Conservation (phyloP, 1,284 basidiomycete species). For the Volvariella volvacea region DNA sequence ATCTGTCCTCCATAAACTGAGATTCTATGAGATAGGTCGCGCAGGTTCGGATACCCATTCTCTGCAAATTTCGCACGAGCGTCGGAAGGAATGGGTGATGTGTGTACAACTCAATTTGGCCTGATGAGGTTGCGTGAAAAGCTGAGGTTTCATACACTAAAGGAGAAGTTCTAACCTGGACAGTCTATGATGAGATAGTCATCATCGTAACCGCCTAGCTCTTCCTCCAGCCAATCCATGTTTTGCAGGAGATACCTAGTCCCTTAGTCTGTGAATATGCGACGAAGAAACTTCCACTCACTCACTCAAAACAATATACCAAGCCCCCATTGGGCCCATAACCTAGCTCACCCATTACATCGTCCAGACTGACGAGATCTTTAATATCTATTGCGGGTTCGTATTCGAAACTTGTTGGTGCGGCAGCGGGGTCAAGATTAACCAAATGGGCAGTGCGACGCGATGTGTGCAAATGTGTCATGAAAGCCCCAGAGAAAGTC, state of each 20-base stretch:
- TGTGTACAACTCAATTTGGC: slow-evolving; percentile 98
- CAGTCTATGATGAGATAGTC: slow-evolving; percentile 99
- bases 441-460: slow-evolving; percentile 89
- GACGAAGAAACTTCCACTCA: slow-evolving; percentile 34
- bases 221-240: slow-evolving; percentile 99
- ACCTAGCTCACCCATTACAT: slow-evolving; percentile 94
- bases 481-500: slow-evolving; percentile 85
- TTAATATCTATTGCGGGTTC: slow-evolving; percentile 93
- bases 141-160: not conserved
- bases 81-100: slow-evolving; percentile 95
- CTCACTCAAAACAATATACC: slow-evolving; percentile 99
- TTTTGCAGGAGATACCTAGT: slow-evolving; percentile 91
- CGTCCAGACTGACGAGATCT: slow-evolving; percentile 88
- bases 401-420: slow-evolving; percentile 82
- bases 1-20: slow-evolving; percentile 98
- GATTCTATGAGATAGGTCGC: slow-evolving; percentile 93
- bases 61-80: slow-evolving; percentile 67
- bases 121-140: slow-evolving; percentile 30
- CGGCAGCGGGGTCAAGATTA: slow-evolving; percentile 96
- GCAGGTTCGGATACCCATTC: slow-evolving; percentile 73
- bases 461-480: slow-evolving; percentile 85
- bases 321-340: slow-evolving; percentile 97
- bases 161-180: slow-evolving; percentile 60
- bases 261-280: slow-evolving; percentile 3
- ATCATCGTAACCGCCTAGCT: slow-evolving; percentile 90